These are phyloP conservation scores for Hippophae rhamnoides DNA, from an alignment of 306 rosid genomes.

Conservation along the genomic window DNA sequence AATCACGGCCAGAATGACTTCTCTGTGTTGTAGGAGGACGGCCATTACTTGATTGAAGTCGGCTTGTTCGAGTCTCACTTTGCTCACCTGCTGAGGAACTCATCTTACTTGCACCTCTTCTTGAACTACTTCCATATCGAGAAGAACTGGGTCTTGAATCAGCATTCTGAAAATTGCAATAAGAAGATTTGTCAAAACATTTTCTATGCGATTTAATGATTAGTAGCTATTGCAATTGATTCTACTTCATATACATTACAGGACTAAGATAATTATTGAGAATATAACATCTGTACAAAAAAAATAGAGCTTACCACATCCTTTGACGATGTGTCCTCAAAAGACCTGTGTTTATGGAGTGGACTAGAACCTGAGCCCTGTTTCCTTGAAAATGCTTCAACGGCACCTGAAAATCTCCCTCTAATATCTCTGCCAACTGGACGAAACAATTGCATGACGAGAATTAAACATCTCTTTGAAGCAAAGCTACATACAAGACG, in stretches of 20 bases:
- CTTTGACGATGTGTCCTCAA: slow-evolving; percentile 46
- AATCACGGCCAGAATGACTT: slow-evolving; percentile 36
- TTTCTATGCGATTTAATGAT: slow-evolving; percentile 5
- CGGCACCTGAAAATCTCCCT: slow-evolving; percentile 81
- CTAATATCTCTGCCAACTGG: slow-evolving; percentile 81
- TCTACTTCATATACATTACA: background rate
- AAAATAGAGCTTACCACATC: slow-evolving; percentile 48
- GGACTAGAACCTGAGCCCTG: slow-evolving; percentile 58
- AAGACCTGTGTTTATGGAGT: slow-evolving; percentile 50
- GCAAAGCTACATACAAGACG: background rate
- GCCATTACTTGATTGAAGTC: slow-evolving; percentile 36
- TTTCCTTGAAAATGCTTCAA: slow-evolving; percentile 69
- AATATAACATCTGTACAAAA: slow-evolving; percentile 4
- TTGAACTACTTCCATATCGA: slow-evolving; percentile 83
- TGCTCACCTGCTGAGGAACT: slow-evolving; percentile 67
- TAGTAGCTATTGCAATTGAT: background rate
- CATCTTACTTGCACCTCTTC: slow-evolving; percentile 62
- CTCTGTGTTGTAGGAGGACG: slow-evolving; percentile 56
- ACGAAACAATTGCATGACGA: slow-evolving; percentile 27
- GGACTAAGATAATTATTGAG: background rate
- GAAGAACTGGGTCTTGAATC: slow-evolving; percentile 55
- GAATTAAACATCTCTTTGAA: slow-evolving; percentile 12
- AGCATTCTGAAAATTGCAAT: slow-evolving; percentile 38
- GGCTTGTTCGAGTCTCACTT: slow-evolving; percentile 47
- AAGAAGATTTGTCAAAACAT: slow-evolving; percentile 9